Percentiles rank a stretch among this genome's conserved stretches.
phyloP scores from a whole-genome alignment of 495 filamentous ascomycete species.

The Copromyces sp. region DNA sequence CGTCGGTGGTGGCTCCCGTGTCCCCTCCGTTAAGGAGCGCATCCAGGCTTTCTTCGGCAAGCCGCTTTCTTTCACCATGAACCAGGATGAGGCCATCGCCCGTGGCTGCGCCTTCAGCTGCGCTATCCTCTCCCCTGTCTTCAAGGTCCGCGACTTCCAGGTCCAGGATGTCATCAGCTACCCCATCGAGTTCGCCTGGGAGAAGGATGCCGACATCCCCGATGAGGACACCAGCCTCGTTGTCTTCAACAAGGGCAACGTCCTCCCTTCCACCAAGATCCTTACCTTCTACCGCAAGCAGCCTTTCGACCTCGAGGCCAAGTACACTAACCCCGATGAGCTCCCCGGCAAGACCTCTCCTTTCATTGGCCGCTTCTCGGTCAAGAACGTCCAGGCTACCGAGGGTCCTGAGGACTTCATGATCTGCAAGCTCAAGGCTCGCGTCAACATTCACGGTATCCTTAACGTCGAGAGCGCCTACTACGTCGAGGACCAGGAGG shows the following conservation, averaged over 20 bases:
- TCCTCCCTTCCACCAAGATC: constrained; percentile 98
- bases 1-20: constrained; percentile 90
- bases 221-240: constrained; percentile 97
- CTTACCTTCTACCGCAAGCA: constrained; percentile 99
- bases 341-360: constrained; percentile 89
- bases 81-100: constrained; percentile 96
- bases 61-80: constrained; percentile 87
- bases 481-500: constrained; percentile 95
- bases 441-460: constrained; percentile 92
- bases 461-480: constrained; percentile 96
- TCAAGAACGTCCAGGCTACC: constrained; percentile 73
- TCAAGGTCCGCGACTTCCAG: constrained; percentile 96
- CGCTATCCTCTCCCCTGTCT: constrained; percentile 93
- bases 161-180: constrained; percentile 96
- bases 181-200: constrained; percentile 99
- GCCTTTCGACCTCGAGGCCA: constrained; percentile 90
- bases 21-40: constrained; percentile 82
- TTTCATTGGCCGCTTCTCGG: constrained; percentile 93
- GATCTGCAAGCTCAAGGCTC: constrained; percentile 99
- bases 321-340: constrained; percentile 74
- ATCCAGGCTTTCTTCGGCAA: constrained; percentile 89
- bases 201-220: constrained; percentile 96
- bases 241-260: constrained; percentile 95
- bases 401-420: constrained; percentile 87
- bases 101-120: constrained; percentile 97